Evolutionary conservation across 441 rosid genomes (phyloP).

Genomic region (Adansonia madagascariensis): DNA sequence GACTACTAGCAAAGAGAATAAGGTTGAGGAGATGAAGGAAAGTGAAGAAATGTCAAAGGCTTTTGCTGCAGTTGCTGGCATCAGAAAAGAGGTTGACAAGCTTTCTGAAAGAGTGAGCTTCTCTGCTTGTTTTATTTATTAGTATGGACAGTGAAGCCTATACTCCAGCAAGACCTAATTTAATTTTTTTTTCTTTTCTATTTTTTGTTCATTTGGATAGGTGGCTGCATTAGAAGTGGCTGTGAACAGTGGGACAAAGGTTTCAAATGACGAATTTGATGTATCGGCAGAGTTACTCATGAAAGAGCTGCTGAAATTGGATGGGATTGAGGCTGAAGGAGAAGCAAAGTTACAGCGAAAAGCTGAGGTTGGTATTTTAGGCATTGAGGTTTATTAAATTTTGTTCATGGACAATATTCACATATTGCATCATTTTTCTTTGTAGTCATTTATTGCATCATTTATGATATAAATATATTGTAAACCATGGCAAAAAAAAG

Average conservation of each 20-base stretch:
- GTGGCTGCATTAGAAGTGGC: slow-evolving; percentile 67
- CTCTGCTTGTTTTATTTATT: neutral
- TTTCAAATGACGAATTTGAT: slow-evolving; percentile 62
- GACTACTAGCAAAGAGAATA: neutral
- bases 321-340: slow-evolving; percentile 78
- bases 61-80: slow-evolving; percentile 50
- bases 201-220: slow-evolving; percentile 34
- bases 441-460: neutral
- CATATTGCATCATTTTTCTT: neutral
- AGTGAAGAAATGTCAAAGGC: slow-evolving; percentile 57
- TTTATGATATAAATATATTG: neutral
- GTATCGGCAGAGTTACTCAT: slow-evolving; percentile 74
- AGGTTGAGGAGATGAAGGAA: slow-evolving; percentile 23
- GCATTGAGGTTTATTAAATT: neutral
- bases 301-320: slow-evolving; percentile 84
- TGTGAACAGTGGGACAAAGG: slow-evolving; percentile 64
- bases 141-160: neutral
- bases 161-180: neutral
- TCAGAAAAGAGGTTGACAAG: slow-evolving; percentile 64
- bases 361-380: slow-evolving; percentile 68
- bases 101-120: slow-evolving; percentile 71
- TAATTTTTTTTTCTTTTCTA: neutral
- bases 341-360: slow-evolving; percentile 75
- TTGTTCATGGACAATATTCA: neutral
- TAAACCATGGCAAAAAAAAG: neutral